A percentile compares a stretch with the other conserved stretches of the same genome.
These are phyloP conservation scores for Picocystis salinarum DNA, from an alignment of 139 green algal species.

Conservation along the genomic window DNA sequence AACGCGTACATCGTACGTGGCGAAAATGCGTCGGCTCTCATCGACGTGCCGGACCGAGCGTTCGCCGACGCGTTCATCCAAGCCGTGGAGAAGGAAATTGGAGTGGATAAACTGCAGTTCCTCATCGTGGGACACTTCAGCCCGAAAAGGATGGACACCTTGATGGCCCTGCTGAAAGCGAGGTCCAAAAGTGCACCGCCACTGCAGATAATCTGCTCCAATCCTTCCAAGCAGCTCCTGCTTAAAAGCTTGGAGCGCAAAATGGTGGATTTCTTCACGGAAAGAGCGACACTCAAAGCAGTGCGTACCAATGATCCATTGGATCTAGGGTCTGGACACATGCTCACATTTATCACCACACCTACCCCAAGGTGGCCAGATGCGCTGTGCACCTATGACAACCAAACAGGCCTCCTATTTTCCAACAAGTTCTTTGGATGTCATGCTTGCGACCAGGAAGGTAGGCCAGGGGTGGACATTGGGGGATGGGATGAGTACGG, in stretches of 20 bases:
- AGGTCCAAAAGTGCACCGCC: neutral
- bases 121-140: constrained; percentile 71
- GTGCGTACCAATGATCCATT: too few species aligned
- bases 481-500: constrained; percentile 53
- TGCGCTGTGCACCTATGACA: constrained; percentile 36
- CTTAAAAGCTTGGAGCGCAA: neutral
- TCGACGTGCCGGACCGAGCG: constrained; percentile 60
- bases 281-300: too few species aligned
- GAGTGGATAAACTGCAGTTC: constrained; percentile 15
- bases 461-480: constrained; percentile 20
- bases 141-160: constrained; percentile 48
- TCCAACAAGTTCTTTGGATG: constrained; percentile 66
- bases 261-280: constrained; percentile 3
- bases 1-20: constrained; percentile 72
- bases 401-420: constrained; percentile 38
- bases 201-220: constrained; percentile 53
- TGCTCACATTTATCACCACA: neutral
- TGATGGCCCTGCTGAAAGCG: constrained; percentile 41
- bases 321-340: too few species aligned
- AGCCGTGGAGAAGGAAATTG: constrained; percentile 12
- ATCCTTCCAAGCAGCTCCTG: constrained; percentile 30
- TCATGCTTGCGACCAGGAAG: constrained; percentile 3
- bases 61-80: constrained; percentile 42
- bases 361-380: constrained; percentile 18
- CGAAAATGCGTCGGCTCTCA: constrained; percentile 10